phyloP scores from a whole-genome alignment of 805 yeast species.

The Wickerhamomyces alni region DNA sequence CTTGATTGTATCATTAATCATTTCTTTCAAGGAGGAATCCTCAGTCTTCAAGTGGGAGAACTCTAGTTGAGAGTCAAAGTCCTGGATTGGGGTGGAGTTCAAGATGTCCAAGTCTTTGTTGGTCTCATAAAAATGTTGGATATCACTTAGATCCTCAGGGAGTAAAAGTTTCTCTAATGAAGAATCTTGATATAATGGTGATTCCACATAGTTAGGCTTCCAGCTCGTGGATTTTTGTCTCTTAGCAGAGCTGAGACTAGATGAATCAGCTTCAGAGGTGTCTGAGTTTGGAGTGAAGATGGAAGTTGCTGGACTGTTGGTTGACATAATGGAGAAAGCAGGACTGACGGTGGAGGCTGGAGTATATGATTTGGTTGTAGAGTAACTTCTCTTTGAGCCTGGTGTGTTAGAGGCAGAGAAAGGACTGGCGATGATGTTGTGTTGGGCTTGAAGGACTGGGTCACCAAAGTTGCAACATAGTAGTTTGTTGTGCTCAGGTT shows the following conservation, averaged over 20 bases:
- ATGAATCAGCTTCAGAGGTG: slow-evolving; percentile 5
- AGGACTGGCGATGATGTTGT: neutral
- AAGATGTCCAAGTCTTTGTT: slow-evolving; percentile 4
- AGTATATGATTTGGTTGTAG: slow-evolving; percentile 13
- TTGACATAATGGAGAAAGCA: slow-evolving; percentile 8
- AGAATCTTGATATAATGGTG: slow-evolving; percentile 17
- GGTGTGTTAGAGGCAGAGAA: slow-evolving; percentile 8
- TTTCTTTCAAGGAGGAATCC: neutral
- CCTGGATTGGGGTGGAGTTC: slow-evolving; percentile 2
- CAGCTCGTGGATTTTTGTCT: slow-evolving; percentile 5
- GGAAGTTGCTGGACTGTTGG: slow-evolving; percentile 9
- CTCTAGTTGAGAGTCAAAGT: slow-evolving; percentile 4
- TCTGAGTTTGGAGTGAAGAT: slow-evolving; percentile 14
- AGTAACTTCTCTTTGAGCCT: slow-evolving; percentile 15
- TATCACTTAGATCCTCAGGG: slow-evolving; percentile 17
- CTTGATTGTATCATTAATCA: neutral
- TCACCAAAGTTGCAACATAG: slow-evolving; percentile 22
- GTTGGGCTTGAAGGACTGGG: neutral
- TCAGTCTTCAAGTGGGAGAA: neutral
- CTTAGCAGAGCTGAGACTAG: slow-evolving; percentile 1
- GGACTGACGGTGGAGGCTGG: slow-evolving; percentile 18
- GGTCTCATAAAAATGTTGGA: slow-evolving; percentile 10
- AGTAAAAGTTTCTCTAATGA: slow-evolving; percentile 5
- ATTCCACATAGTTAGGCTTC: slow-evolving; percentile 8
- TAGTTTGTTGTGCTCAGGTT: slow-evolving; percentile 18